Evolutionary conservation across 2,329 filamentous ascomycete species (phyloP), one percentile per base, ranked within the genome.

Genomic region (Cadophora sp.): DNA sequence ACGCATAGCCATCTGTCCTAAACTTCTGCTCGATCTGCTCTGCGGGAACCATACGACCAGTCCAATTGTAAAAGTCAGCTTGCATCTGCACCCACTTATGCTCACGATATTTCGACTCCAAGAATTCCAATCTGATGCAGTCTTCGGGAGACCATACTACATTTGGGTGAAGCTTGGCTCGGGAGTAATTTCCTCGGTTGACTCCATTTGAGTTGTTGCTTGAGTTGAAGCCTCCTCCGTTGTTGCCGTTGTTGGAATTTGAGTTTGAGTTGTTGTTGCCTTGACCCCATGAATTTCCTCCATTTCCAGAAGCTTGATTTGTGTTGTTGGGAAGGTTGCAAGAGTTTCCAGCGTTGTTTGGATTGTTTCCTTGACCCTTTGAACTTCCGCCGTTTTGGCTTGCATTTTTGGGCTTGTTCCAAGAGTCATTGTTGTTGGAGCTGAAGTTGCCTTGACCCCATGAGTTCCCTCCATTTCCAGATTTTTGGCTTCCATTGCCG

Each of bases 21-120:
- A 78, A 79, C 69, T 79, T 79, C 65, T 58, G 60, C 70, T 77
- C 67, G 46, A 78, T 77, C 27, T 77, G 61, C 55, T 75, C 72
- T 40, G 72, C 71, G 12, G 53, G 64, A 3, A 79, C 63, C 75
- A 77, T 77, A 29, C 76, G 67, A 1, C 76, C 76, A 9, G 77
- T 78, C 66, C 71, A 73, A 62, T 77, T 78, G n/a, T 69, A 78
- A 58, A 79, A 78, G 1, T 62, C 69, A 43, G 74, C 73, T 59
- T 78, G 76, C 9, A 79, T 68, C 22, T 76, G 70, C 51, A 74
- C 43, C 77, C 77, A 79, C 64, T 76, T 77, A 6, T 75, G 63
- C 37, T 72, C 59, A 5, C 58, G 46, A 60, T 78, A 72, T 26
- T 70, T 67, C 29, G 61, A 66, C 62, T 73, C 68, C 53, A 79